phyloP scores from a whole-genome alignment of 139 green algal species.

The Haematococcus sp. region DNA sequence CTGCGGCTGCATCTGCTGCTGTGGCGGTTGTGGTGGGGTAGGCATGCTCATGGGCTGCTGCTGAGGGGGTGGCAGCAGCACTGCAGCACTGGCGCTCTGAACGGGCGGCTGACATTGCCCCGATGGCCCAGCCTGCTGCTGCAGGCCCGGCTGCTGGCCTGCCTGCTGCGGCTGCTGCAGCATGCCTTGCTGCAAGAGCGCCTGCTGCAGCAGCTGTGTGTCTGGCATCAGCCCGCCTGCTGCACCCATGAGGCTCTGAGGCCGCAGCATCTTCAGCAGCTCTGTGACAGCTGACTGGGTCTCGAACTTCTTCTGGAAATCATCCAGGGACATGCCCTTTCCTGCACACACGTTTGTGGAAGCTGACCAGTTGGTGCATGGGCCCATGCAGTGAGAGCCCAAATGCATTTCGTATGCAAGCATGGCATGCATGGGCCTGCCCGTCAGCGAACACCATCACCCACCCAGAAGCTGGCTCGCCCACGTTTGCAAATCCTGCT shows the following conservation, averaged over 20 bases:
- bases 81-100: not conserved
- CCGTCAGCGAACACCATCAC: not conserved
- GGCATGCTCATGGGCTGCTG: constrained; percentile 1
- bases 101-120: not conserved
- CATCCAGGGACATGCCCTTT: constrained; percentile 26
- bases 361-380: too few species aligned
- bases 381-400: too few species aligned
- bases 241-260: not conserved
- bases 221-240: not conserved
- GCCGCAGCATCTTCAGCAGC: constrained; percentile 42
- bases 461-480: constrained; percentile 54
- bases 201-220: not conserved
- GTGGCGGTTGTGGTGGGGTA: not conserved
- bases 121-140: not conserved
- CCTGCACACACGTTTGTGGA: constrained; percentile 1
- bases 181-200: not conserved
- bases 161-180: constrained; percentile 21
- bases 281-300: constrained; percentile 40
- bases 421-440: not conserved
- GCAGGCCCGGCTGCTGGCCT: not conserved
- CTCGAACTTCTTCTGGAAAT: constrained; percentile 43
- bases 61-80: not conserved
- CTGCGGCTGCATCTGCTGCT: not conserved
- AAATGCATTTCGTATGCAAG: too few species aligned
- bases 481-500: constrained; percentile 51